phyloP scores from a whole-genome alignment of 805 yeast species.

The Isabelozyma pseudorhagii region DNA sequence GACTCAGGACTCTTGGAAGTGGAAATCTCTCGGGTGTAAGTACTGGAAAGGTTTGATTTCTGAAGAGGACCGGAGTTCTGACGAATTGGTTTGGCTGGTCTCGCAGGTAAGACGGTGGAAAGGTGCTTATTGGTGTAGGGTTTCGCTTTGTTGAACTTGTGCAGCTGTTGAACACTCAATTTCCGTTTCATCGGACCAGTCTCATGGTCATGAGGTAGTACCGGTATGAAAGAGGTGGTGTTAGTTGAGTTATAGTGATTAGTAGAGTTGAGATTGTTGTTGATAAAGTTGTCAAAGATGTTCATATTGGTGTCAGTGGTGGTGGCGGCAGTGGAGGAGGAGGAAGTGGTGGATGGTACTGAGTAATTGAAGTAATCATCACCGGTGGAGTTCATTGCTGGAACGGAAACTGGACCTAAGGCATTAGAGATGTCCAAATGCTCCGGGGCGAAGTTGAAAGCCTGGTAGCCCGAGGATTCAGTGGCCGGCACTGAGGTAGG shows the following conservation, averaged over 20 bases:
- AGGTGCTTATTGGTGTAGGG: neutral
- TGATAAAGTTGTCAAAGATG: neutral
- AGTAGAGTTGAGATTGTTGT: neutral
- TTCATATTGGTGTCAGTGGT: neutral
- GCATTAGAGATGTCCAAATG: neutral
- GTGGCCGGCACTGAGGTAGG: constrained; percentile 1
- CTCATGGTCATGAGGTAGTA: neutral
- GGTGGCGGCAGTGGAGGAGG: neutral
- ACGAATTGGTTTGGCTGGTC: constrained; percentile 1
- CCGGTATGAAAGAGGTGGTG: neutral
- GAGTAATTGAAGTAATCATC: constrained; percentile 1
- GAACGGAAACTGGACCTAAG: constrained; percentile 1
- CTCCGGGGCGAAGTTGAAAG: neutral
- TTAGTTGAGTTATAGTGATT: neutral
- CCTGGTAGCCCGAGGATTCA: neutral
- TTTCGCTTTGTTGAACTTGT: neutral
- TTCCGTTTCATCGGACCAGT: neutral
- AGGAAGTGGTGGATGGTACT: neutral
- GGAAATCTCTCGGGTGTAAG: neutral
- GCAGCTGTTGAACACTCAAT: neutral
- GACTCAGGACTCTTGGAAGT: neutral
- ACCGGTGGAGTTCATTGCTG: neutral
- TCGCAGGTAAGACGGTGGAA: neutral
- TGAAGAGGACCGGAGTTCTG: constrained; percentile 1
- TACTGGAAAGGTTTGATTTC: neutral